These are phyloP conservation scores for Globisporangium paddicum DNA, from an alignment of 352 stramenopile genomes.

Conservation along the genomic window DNA sequence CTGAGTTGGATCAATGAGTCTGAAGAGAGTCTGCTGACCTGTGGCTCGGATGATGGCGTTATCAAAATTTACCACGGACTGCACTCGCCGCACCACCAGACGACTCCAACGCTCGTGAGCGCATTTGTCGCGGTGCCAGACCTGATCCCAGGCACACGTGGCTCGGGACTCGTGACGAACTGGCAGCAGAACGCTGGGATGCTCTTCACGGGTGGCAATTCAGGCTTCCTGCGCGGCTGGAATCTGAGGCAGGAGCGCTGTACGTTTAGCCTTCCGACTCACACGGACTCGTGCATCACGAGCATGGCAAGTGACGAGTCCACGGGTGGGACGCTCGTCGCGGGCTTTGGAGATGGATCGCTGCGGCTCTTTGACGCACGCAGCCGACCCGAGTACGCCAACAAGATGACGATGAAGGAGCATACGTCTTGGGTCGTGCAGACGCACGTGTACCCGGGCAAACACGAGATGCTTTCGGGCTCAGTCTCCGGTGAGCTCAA, in stretches of 20 bases:
- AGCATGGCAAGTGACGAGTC: constrained; percentile 78
- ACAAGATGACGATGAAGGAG: constrained; percentile 81
- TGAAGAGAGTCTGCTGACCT: constrained; percentile 91
- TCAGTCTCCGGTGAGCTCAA: constrained; percentile 94
- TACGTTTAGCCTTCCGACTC: constrained; percentile 73
- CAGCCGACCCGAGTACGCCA: constrained; percentile 60
- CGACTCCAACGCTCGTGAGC: constrained; percentile 79
- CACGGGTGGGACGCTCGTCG: constrained; percentile 81
- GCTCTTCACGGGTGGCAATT: constrained; percentile 93
- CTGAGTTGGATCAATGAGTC: constrained; percentile 97
- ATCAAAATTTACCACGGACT: constrained; percentile 94
- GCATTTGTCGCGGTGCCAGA: constrained; percentile 93
- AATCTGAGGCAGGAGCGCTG: constrained; percentile 93
- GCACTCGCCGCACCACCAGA: constrained; percentile 32
- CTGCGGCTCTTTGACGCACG: constrained; percentile 95
- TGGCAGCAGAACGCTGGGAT: constrained; percentile 92
- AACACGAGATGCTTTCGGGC: constrained; percentile 91
- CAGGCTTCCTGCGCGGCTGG: constrained; percentile 90
- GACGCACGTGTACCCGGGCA: constrained; percentile 69
- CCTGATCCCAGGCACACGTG: constrained; percentile 85
- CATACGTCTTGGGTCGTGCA: constrained; percentile 96
- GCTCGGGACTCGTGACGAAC: constrained; percentile 94
- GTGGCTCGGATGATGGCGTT: constrained; percentile 95
- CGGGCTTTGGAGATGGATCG: constrained; percentile 92
- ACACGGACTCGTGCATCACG: constrained; percentile 89